Evolutionary conservation across 768 basidiomycete genomes (phyloP), one percentile per base, ranked within the genome.

Genomic region (Amanita muscaria): DNA sequence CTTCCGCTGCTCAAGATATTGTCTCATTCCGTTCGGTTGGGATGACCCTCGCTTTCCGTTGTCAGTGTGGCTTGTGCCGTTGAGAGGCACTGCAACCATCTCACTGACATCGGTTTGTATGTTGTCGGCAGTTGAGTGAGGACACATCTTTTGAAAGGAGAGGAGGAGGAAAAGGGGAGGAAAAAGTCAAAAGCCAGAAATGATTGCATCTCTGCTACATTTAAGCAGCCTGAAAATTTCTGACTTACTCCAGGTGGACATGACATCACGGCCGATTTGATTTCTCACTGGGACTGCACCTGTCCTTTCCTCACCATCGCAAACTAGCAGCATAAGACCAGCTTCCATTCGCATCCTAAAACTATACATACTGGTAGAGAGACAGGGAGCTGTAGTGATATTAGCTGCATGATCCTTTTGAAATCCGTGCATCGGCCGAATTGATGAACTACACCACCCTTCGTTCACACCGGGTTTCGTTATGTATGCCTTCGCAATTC

Each of bases 391-490:
- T n/a, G n/a, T n/a, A n/a, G n/a, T n/a, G n/a, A n/a, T n/a, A n/a
- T n/a, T n/a, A n/a, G n/a, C n/a, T n/a, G n/a, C n/a, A n/a, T n/a
- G n/a, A n/a, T n/a, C n/a, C n/a, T n/a, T n/a, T n/a, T n/a, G n/a
- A n/a, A n/a, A n/a, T n/a, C n/a, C n/a, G n/a, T n/a, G n/a, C n/a
- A n/a, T 53, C 49, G 48, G 49, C 49, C 47, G 50, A 50, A 37
- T 19, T 11, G 18, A 19, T 19, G 12, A 23, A 7, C 61, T 59
- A 88, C 15, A 81, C 59, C 18, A 83, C 76, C 27, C 87, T 69
- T 47, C 78, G 68, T 55, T 91, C 88, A 59, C 89, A 91, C 25
- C 86, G 72, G 18, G 83, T 88, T 62, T 91, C 89, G 21, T 72
- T 67, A 52, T 92, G 89, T 3, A 85, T 76, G 15, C 66, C 65